Conservation (phyloP, 176 grass and related monocot genomes). For the Avena atlantica region DNA sequence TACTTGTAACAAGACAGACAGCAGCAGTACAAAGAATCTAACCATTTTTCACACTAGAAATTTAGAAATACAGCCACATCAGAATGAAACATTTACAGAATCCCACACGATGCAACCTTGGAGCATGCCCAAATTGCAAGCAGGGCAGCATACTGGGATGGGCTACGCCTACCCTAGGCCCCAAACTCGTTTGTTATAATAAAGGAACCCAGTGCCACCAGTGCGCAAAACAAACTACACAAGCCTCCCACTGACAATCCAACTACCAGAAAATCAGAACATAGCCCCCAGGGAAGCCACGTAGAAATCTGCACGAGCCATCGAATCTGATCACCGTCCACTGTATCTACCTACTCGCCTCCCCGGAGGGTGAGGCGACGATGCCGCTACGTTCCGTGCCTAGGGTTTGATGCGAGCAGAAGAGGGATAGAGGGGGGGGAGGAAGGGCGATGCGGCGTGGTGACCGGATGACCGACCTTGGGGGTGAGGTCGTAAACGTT, state of each 20-base stretch:
- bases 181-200: neutral
- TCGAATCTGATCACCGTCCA: neutral
- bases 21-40: neutral
- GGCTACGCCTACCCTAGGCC: neutral
- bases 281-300: neutral
- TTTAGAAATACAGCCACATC: neutral
- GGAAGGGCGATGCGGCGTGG: neutral
- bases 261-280: neutral
- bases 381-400: neutral
- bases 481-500: constrained; percentile 98
- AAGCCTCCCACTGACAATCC: neutral
- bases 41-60: neutral
- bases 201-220: neutral
- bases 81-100: neutral
- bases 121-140: neutral
- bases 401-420: neutral
- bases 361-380: neutral
- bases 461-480: constrained; percentile 47
- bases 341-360: neutral
- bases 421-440: neutral
- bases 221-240: neutral
- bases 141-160: neutral
- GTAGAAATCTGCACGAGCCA: neutral
- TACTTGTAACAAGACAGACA: neutral
- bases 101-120: neutral